Evolutionary conservation across 768 basidiomycete genomes (phyloP).

Genomic region (Dictyophora rubrovolvata): DNA sequence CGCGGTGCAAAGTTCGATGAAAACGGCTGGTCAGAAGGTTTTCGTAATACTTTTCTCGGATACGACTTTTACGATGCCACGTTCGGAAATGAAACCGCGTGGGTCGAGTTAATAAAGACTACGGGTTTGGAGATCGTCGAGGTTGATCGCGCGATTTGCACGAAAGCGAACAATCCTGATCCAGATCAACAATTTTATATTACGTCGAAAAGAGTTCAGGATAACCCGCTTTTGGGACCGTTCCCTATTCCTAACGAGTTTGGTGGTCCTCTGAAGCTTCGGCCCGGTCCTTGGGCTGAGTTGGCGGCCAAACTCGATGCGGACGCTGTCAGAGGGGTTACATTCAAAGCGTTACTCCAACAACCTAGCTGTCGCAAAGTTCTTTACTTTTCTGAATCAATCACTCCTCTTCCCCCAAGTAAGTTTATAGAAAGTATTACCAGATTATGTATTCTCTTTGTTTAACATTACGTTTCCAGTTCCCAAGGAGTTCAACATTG

Average conservation of each 20-base stretch:
- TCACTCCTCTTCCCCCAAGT: background rate
- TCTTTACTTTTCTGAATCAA: background rate
- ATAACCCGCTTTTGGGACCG: background rate
- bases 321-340: background rate
- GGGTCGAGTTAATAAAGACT: background rate
- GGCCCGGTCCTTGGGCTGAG: background rate
- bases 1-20: background rate
- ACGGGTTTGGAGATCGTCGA: background rate
- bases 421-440: background rate
- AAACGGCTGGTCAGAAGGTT: background rate
- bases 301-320: background rate
- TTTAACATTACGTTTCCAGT: background rate
- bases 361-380: background rate
- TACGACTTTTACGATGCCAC: background rate
- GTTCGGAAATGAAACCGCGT: background rate
- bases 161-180: background rate
- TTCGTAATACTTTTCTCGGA: background rate
- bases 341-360: background rate
- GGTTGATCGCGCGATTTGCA: background rate
- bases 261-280: background rate
- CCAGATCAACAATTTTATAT: background rate
- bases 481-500: background rate
- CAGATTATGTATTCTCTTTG: background rate
- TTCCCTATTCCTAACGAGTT: background rate
- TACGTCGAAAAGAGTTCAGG: background rate